phyloP scores from a whole-genome alignment of 2,329 filamentous ascomycete species.

The Ramularia endophylla region DNA sequence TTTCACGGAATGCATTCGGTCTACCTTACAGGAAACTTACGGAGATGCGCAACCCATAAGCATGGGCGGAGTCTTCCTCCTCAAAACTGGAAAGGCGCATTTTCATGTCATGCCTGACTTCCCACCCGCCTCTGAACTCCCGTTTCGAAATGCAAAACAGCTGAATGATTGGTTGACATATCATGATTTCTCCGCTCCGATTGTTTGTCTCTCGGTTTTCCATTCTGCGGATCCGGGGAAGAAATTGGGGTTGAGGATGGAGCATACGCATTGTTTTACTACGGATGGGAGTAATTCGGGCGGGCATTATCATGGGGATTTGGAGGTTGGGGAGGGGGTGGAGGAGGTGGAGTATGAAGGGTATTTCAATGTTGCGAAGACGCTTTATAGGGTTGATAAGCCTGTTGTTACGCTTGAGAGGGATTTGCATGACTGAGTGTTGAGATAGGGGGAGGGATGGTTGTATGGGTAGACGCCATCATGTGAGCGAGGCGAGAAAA shows the following conservation, averaged over 20 bases:
- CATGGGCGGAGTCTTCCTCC: slow-evolving; percentile 26
- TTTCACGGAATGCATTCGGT: slow-evolving; percentile 26
- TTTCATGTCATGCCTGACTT: slow-evolving; percentile 31
- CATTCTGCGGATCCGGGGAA: slow-evolving; percentile 26
- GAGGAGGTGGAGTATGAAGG: slow-evolving; percentile 29
- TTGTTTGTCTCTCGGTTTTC: slow-evolving; percentile 27
- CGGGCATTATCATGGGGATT: slow-evolving; percentile 29
- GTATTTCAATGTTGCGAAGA: slow-evolving; percentile 28
- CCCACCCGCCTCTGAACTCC: slow-evolving; percentile 17
- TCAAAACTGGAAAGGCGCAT: slow-evolving; percentile 22
- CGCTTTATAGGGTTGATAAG: slow-evolving; percentile 26
- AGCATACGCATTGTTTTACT: slow-evolving; percentile 29
- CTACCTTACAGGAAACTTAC: slow-evolving; percentile 17
- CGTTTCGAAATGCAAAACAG: slow-evolving; percentile 22
- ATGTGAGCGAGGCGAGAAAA: too few species aligned
- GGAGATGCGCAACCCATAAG: slow-evolving; percentile 20
- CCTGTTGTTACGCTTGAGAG: slow-evolving; percentile 22
- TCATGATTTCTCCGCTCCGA: slow-evolving; percentile 26
- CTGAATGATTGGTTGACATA: slow-evolving; percentile 27
- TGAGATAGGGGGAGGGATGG: too few species aligned
- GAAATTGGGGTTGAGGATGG: slow-evolving; percentile 26
- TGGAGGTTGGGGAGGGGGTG: slow-evolving; percentile 12
- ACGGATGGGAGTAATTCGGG: slow-evolving; percentile 21
- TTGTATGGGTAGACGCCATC: too few species aligned
- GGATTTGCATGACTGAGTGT: slow-evolving; percentile 24